phyloP scores from a whole-genome alignment of 345 rosid species.

The Bretschneidera sinensis region DNA sequence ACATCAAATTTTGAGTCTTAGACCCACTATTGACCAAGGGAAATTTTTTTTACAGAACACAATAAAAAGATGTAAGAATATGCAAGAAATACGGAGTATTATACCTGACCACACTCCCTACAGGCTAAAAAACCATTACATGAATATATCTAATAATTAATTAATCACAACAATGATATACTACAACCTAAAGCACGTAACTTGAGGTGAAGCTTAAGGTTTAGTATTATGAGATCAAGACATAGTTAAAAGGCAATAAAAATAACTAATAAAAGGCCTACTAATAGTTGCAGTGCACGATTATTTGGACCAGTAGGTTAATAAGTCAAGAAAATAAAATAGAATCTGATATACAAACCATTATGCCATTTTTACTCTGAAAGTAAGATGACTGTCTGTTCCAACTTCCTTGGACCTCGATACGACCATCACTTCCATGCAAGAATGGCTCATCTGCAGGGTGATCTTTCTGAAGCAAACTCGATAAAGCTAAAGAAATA shows the following conservation, averaged over 20 bases:
- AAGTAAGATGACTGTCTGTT: conserved; percentile 57
- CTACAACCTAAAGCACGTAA: no score
- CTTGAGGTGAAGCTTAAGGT: no score
- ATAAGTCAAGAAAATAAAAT: conserved; percentile 1
- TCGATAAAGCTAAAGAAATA: conserved; percentile 55
- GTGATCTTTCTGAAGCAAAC: conserved; percentile 42
- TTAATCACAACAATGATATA: no score
- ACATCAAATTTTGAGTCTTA: background rate
- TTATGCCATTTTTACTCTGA: conserved; percentile 47
- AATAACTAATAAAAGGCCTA: background rate
- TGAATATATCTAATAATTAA: no score
- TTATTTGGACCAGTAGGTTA: background rate
- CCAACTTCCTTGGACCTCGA: conserved; percentile 56
- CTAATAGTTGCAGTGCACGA: background rate
- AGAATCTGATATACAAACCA: conserved; percentile 53
- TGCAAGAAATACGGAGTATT: no score
- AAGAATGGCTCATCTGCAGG: conserved; percentile 40
- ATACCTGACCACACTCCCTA: background rate
- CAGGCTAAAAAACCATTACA: no score
- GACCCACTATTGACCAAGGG: background rate
- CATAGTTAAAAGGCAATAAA: background rate
- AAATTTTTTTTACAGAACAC: conserved; percentile 3
- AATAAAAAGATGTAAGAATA: conserved; percentile 7
- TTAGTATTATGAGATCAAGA: background rate
- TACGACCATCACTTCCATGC: conserved; percentile 55